These are phyloP conservation scores for Macrolepiota dolichaula DNA, from an alignment of 768 basidiomycete genomes.

Conservation along the genomic window DNA sequence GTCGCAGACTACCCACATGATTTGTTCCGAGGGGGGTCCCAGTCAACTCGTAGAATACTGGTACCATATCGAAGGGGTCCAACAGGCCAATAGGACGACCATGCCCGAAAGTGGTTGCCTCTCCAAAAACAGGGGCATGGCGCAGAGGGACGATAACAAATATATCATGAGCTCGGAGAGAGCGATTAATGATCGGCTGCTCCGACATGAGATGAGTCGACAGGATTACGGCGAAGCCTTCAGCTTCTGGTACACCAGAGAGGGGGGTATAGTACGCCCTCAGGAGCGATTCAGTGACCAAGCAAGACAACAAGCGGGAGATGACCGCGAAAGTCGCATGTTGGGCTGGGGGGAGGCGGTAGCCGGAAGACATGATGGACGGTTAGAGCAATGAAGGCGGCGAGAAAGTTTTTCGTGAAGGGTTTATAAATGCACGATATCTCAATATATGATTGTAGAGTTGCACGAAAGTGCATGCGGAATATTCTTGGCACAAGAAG, in stretches of 20 bases:
- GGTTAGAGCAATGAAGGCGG: neutral
- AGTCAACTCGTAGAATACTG: constrained; percentile 35
- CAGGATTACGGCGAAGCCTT: constrained; percentile 37
- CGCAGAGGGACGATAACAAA: constrained; percentile 47
- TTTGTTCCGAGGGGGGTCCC: neutral
- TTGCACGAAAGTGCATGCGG: neutral
- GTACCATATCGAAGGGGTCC: constrained; percentile 58
- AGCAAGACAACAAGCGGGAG: constrained; percentile 45
- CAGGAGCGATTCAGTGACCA: constrained; percentile 46
- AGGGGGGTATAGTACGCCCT: constrained; percentile 38
- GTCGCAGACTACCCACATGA: neutral
- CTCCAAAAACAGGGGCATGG: constrained; percentile 40
- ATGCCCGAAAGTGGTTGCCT: constrained; percentile 24
- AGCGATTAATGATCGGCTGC: constrained; percentile 26
- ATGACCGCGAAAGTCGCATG: constrained; percentile 44
- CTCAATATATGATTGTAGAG: neutral
- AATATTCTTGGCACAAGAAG: constrained; percentile 1
- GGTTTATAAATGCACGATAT: constrained; percentile 19
- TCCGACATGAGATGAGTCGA: constrained; percentile 27
- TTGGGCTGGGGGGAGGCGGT: constrained; percentile 27
- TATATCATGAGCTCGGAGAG: constrained; percentile 37
- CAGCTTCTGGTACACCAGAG: constrained; percentile 15
- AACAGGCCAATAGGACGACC: constrained; percentile 43
- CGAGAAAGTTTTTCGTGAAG: neutral
- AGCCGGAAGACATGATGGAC: constrained; percentile 33